Evolutionary conservation across 345 rosid species (phyloP).

Genomic region (Citrus cavaleriei): DNA sequence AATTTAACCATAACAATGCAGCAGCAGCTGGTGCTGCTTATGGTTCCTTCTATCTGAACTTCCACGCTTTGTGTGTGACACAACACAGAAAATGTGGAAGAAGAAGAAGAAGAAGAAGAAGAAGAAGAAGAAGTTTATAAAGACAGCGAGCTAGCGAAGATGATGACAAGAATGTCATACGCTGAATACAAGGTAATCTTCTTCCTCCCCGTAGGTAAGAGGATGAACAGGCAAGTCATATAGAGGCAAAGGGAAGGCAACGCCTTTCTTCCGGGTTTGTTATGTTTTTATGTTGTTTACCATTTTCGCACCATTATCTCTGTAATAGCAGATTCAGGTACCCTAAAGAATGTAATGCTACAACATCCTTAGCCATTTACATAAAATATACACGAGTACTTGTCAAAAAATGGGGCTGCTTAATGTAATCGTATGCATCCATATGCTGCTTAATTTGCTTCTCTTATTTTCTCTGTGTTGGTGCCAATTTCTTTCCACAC

Average conservation of each 20-base stretch:
- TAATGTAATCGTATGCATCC: not conserved
- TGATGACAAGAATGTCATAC: not conserved
- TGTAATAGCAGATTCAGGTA: not conserved
- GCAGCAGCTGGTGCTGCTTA: constrained; percentile 1
- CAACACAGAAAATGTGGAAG: constrained; percentile 2
- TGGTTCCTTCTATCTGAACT: constrained; percentile 1
- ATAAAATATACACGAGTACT: too few relatives aligned
- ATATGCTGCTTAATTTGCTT: not conserved
- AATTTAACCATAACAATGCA: not conserved
- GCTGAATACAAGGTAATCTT: not conserved
- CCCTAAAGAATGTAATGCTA: not conserved
- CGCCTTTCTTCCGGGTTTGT: constrained; percentile 23
- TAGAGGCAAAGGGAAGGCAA: constrained; percentile 24
- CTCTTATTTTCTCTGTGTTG: not conserved
- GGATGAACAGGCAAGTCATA: constrained; percentile 17
- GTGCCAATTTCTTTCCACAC: not conserved
- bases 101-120: constrained; percentile 9
- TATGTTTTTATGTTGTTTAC: not conserved
- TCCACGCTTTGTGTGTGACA: not conserved
- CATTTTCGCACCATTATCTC: not conserved
- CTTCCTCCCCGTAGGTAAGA: constrained; percentile 1
- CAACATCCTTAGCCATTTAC: not conserved
- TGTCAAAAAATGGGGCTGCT: too few relatives aligned
- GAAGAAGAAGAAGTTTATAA: constrained; percentile 10
- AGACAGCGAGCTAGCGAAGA: not conserved